Evolutionary conservation across 495 filamentous ascomycete genomes (phyloP), one percentile per base, ranked within the genome.

Genomic region (Podospora pseudocomata): DNA sequence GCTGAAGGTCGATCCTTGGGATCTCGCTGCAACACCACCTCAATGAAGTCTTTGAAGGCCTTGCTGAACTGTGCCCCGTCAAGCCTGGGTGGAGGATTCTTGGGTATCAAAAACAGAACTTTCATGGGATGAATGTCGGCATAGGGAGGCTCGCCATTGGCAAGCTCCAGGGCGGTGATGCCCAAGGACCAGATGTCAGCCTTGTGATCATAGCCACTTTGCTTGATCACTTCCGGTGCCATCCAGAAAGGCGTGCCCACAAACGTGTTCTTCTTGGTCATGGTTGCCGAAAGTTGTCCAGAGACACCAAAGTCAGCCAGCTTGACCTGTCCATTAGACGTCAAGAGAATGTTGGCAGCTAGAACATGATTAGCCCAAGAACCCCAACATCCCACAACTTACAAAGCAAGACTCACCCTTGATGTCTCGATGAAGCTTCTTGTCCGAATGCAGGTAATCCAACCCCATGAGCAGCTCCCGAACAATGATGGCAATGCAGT

Each of bases 241-340:
- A 99, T 99, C 95, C 95, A 99, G 79, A 97, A 99, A 0, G 95
- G 95, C 2, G 95, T 98, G 16, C 95, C 95, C 26, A 99, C 95
- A 76, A 99, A 99, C 0, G 95, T 99, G 74, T 98, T 99, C 79
- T 97, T 97, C 81, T 97, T 97, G 27, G 96, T 97, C 92, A 97
- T 98, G n/a, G 95, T 97, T 2, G 93, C 92, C 26, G 94, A 94
- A n/a, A 99, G 84, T 74, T 99, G 95, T 16, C 94, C 93, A 26
- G 94, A 97, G 18, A 99, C 95, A 58, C 95, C 95, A 80, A 99
- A 99, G 79, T 99, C 95, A 9, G 95, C 95, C 67, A 99, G 82
- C 77, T 99, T 99, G 66, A 99, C 95, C 78, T 97, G 93, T 4
- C 95, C 96, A 73, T 90, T 94, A 30, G 92, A 86, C 30, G 90